Evolutionary conservation across 1,139 yeast genomes (phyloP), one percentile per base, ranked within the genome.

Genomic region (Pichia sp.): DNA sequence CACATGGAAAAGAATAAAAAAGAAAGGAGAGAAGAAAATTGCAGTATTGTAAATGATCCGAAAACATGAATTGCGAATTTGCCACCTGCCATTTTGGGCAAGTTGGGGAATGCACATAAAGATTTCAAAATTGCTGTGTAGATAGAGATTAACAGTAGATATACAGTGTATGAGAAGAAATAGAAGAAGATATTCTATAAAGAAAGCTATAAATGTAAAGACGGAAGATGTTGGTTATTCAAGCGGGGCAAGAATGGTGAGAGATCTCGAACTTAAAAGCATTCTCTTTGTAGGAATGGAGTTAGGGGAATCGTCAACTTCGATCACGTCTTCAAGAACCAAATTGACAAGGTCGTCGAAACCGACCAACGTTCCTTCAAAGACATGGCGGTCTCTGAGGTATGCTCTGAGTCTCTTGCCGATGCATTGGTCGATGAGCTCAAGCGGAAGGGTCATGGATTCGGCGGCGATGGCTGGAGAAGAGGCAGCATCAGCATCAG

Each of bases 301-400:
- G 10, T 60, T 65, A 13, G 29, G 38, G 7, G 31, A n/a, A 15
- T 65, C 70, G 42, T 66, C 70, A 25, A 54, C 53, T 61, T 88
- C 97, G 8, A 74, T 73, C 27, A 85, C 96, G 54, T 87, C 80
- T 56, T 83, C 84, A 48, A 89, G 72, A 10, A 91, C 95, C 69
- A 89, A 81, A 62, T 91, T 91, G 47, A 91, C 97, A 56, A 81
- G 89, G 62, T 91, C 97, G 61, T 91, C 98, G 61, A 91, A 89
- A 1, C 97, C 98, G 22, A 83, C 76, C 40, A 91, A 69, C 9
- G 80, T 85, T 3, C 98, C 98, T 21, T 76, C 74, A 61, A 88
- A 91, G 61, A 89, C 96, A 49, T 70, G 69, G 50, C 80, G 78
- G 45, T 78, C 75, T 50, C 84, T 79, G 70, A 88, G 71, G 43